Evolutionary conservation across 768 basidiomycete genomes (phyloP), one percentile per base, ranked within the genome.

Genomic region (Hericium alpestre): DNA sequence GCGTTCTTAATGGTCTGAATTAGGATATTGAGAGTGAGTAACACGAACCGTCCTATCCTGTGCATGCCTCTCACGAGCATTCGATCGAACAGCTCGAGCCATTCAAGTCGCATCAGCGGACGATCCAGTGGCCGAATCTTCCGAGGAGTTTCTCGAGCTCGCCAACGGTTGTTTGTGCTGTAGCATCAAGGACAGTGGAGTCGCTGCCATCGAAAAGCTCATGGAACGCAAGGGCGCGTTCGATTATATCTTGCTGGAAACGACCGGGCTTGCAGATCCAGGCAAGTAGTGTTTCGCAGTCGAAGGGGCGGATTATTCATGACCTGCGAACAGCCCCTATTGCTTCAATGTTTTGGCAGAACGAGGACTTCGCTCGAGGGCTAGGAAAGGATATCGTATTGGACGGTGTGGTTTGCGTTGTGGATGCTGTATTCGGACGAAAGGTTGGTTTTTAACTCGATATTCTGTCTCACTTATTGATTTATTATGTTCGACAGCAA

Each of bases 161-260:
- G 85, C 93, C 0, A 95, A 99, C 68, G 96, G 96, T 16, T 98
- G 96, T 69, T 70, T 99, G n/a, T 99, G 96, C 71, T 99, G 96
- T 68, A 94, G 93, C 58, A 90, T 97, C 73, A 95, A 96, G 65
- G 94, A 98, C 67, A 77, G 84, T 11, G 96, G 96, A 2, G 79
- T 90, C 0, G 90, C 93, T 20, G 93, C 96, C 7, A 96, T 99
- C 54, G 92, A 96, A 69, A 89, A 89, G 65, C 74, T 97, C 56
- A 91, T 93, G 88, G 73, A 79, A 62, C 79, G 82, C 55, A 91
- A 87, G 65, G 93, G 92, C 23, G 80, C 81, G 1, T 94, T 98
- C 66, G 96, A 98, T 71, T 87, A 97, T 69, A 96, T 99, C 61
- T 73, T 99, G 46, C 77, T 99, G 15, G 96, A 99, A 71, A 90